phyloP scores from a whole-genome alignment of 768 basidiomycete genomes.

The Leccinellum albellum region DNA sequence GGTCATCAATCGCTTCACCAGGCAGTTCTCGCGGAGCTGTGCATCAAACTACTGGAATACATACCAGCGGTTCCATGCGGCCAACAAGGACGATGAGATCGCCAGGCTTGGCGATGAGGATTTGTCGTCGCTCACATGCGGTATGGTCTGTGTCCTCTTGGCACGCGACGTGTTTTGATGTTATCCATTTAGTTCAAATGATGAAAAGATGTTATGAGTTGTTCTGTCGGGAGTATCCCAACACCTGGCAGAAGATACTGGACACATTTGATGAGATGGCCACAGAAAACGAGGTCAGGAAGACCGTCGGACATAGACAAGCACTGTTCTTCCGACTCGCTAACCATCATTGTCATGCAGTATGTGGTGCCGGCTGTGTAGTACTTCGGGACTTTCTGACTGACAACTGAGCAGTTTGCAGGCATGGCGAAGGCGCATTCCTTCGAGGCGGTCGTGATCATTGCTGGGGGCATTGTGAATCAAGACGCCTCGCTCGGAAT shows the following conservation, averaged over 20 bases:
- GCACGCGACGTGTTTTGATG: too few species aligned
- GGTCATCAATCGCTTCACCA: not conserved
- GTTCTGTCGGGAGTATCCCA: not conserved
- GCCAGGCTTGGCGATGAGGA: not conserved
- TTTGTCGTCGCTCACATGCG: not conserved
- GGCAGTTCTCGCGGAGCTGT: not conserved
- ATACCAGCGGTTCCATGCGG: not conserved
- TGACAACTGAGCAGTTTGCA: too few species aligned
- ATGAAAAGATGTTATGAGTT: not conserved
- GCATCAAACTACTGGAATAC: not conserved
- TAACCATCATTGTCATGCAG: too few species aligned
- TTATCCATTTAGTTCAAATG: not conserved
- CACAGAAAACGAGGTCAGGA: not conserved
- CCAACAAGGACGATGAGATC: not conserved
- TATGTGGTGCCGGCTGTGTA: too few species aligned
- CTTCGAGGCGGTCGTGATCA: too few species aligned
- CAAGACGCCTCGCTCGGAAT: not conserved
- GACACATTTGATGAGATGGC: not conserved
- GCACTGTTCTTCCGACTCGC: not conserved
- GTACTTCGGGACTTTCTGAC: too few species aligned
- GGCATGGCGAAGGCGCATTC: too few species aligned
- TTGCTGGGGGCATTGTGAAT: too few species aligned
- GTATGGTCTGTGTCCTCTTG: too few species aligned
- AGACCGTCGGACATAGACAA: not conserved
- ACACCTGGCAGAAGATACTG: not conserved